phyloP scores from a whole-genome alignment of 129 eudicot species.

The Centrapalus pauciflorus region DNA sequence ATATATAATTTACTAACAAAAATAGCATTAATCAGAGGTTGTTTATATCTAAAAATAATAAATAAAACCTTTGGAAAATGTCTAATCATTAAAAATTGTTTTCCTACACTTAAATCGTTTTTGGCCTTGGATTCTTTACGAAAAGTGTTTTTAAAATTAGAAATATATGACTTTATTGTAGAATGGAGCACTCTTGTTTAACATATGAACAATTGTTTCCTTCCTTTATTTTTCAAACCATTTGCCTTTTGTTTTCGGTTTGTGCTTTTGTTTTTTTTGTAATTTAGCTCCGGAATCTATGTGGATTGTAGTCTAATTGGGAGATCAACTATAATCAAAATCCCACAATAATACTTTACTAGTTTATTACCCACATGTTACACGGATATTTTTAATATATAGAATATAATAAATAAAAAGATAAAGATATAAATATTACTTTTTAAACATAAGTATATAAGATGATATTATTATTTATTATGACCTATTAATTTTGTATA shows the following conservation, averaged over 20 bases:
- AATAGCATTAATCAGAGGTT: too few species aligned
- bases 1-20: too few species aligned
- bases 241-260: constrained; percentile 7
- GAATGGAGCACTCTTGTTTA: constrained; percentile 17
- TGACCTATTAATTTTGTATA: too few species aligned
- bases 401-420: too few species aligned
- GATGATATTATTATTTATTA: too few species aligned
- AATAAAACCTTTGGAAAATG: too few species aligned
- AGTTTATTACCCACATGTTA: too few species aligned
- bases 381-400: too few species aligned
- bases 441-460: not conserved
- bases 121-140: constrained; percentile 27
- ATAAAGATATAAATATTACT: not conserved
- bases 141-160: constrained; percentile 10
- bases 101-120: not conserved
- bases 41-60: too few species aligned
- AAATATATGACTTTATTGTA: constrained; percentile 10
- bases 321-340: not conserved
- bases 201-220: constrained; percentile 13
- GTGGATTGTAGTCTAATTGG: constrained; percentile 10
- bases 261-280: constrained; percentile 2
- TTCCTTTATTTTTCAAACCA: not conserved
- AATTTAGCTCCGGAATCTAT: constrained; percentile 15
- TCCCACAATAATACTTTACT: not conserved
- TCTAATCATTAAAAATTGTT: not conserved